Evolutionary conservation across 148 eudicot genomes (phyloP).

Genomic region (Cornus florida): DNA sequence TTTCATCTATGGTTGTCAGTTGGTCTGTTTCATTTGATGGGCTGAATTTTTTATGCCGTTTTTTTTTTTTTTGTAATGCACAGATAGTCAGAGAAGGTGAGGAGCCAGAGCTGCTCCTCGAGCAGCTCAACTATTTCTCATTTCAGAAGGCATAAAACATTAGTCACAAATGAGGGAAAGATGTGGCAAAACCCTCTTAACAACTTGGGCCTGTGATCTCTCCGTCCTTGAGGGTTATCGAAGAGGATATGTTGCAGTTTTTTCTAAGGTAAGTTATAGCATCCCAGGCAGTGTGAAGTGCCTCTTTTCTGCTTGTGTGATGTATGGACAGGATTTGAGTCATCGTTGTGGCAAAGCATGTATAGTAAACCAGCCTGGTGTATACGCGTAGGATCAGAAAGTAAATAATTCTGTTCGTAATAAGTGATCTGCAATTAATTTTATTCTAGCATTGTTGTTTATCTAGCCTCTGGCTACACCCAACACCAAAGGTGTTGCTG

Average conservation of each 20-base stretch:
- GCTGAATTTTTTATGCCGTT: neutral
- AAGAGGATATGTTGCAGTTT: constrained; percentile 4
- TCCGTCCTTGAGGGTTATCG: neutral
- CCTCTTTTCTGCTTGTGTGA: constrained; percentile 23
- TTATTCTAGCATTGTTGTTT: neutral
- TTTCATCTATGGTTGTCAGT: neutral
- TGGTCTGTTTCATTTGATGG: neutral
- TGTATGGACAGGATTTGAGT: constrained; percentile 6
- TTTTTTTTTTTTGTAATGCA: neutral
- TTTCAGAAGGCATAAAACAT: neutral
- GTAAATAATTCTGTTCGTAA: constrained; percentile 18
- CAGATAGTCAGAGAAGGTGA: constrained; percentile 19
- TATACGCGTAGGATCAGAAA: constrained; percentile 12
- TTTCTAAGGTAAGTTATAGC: constrained; percentile 7
- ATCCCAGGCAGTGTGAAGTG: constrained; percentile 17
- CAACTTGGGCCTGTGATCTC: neutral
- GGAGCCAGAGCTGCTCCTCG: constrained; percentile 19
- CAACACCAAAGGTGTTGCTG: constrained; percentile 1
- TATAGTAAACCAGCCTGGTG: constrained; percentile 14
- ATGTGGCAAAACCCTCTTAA: neutral
- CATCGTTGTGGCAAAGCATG: constrained; percentile 1
- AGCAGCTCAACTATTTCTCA: constrained; percentile 14
- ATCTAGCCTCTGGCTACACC: neutral
- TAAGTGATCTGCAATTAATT: constrained; percentile 2
- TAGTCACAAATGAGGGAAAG: neutral